phyloP scores from a whole-genome alignment of 1,139 yeast genomes.

The Kodamaea plutei region DNA sequence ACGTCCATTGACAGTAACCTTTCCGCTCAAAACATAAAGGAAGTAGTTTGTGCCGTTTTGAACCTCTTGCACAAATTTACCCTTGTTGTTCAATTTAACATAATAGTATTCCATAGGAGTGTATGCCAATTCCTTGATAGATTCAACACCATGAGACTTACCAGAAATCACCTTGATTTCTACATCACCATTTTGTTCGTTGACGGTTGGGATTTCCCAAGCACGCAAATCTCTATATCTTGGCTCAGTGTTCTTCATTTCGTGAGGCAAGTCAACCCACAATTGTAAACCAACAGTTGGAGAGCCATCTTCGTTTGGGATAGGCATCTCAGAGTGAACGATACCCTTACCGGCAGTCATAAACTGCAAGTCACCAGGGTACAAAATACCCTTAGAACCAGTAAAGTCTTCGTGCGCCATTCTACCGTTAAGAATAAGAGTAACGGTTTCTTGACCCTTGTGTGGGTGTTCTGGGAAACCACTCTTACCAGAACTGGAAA shows the following conservation, averaged over 20 bases:
- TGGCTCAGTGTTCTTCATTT: conserved; percentile 66
- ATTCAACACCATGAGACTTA: conserved; percentile 69
- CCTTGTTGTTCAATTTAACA: conserved; percentile 67
- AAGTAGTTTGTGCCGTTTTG: conserved; percentile 68
- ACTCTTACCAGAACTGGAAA: conserved; percentile 38
- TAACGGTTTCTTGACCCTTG: conserved; percentile 85
- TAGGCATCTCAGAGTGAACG: conserved; percentile 87
- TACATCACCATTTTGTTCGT: conserved; percentile 65
- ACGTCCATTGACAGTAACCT: conserved; percentile 38
- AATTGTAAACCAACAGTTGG: conserved; percentile 73
- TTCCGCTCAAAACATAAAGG: conserved; percentile 66
- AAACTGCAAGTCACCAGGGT: conserved; percentile 85
- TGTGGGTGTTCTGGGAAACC: conserved; percentile 96
- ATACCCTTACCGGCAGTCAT: conserved; percentile 95
- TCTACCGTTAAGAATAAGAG: conserved; percentile 68
- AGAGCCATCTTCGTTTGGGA: conserved; percentile 52
- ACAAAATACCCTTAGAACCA: conserved; percentile 72
- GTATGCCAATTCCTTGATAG: conserved; percentile 73
- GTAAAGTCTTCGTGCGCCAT: conserved; percentile 92
- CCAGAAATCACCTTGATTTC: conserved; percentile 77
- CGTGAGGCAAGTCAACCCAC: conserved; percentile 86
- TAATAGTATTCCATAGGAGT: conserved; percentile 81
- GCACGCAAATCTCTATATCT: conserved; percentile 75
- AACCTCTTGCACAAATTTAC: conserved; percentile 57
- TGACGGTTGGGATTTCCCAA: conserved; percentile 67